Conservation (phyloP, 164 flowering plant genomes). For the Santalum album region DNA sequence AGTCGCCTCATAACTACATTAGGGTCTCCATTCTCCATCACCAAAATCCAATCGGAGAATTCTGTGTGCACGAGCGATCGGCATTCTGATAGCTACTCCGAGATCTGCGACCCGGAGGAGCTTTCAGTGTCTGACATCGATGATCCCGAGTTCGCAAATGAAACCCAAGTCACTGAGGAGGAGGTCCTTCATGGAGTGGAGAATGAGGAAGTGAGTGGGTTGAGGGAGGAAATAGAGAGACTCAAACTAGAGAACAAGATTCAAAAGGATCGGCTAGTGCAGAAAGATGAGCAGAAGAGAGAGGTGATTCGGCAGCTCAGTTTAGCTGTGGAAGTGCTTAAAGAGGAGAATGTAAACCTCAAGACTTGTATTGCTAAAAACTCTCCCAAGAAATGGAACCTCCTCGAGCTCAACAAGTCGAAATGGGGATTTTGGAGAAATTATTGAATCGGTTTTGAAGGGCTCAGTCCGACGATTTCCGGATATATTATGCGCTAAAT, state of each 20-base stretch:
- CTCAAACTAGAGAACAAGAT: conserved; percentile 47
- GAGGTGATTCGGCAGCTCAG: conserved; percentile 80
- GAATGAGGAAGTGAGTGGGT: conserved; percentile 27
- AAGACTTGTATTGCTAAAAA: conserved; percentile 25
- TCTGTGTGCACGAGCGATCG: conserved; percentile 8
- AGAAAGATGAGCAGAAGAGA: conserved; percentile 86
- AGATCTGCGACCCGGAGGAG: conserved; percentile 37
- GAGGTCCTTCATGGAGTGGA: conserved; percentile 15
- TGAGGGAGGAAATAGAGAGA: conserved; percentile 48
- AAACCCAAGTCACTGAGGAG: conserved; percentile 9
- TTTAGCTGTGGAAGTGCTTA: conserved; percentile 48
- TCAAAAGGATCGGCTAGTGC: conserved; percentile 35
- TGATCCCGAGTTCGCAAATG: conserved; percentile 43
- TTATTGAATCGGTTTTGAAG: conserved; percentile 26
- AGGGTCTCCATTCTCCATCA: conserved; percentile 27
- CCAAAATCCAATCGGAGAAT: conserved; percentile 25
- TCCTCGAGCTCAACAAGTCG: conserved; percentile 24
- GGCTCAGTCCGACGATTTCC: conserved; percentile 14
- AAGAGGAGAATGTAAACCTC: conserved; percentile 46
- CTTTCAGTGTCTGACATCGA: conserved; percentile 62
- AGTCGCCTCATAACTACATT: conserved; percentile 30
- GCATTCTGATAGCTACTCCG: conserved; percentile 25
- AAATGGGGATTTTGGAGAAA: conserved; percentile 37
- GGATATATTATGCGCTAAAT: not conserved
- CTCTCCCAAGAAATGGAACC: conserved; percentile 25